These are phyloP conservation scores for Cercospora brassicicola DNA, from an alignment of 2,329 filamentous ascomycete species.

Conservation along the genomic window DNA sequence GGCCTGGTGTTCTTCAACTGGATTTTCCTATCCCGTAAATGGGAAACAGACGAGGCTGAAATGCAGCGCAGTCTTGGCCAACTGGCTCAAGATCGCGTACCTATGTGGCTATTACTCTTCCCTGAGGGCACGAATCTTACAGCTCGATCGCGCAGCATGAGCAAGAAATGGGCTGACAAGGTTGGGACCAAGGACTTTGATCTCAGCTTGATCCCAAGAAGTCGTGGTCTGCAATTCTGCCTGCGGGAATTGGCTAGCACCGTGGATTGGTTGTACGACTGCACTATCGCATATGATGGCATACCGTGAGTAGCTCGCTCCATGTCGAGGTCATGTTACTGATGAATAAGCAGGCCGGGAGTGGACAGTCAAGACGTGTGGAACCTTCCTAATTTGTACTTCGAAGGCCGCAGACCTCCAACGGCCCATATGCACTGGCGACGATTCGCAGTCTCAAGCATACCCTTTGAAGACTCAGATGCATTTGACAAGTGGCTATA, in stretches of 20 bases:
- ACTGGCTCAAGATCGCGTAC: slow-evolving; percentile 59
- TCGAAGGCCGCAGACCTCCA: slow-evolving; percentile 83
- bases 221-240: slow-evolving; percentile 78
- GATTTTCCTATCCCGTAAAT: slow-evolving; percentile 90
- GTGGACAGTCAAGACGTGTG: slow-evolving; percentile 85
- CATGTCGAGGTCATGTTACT: slow-evolving; percentile 4
- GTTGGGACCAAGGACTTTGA: slow-evolving; percentile 66
- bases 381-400: slow-evolving; percentile 79
- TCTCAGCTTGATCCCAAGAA: slow-evolving; percentile 73
- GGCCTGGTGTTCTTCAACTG: slow-evolving; percentile 87
- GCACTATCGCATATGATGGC: slow-evolving; percentile 92
- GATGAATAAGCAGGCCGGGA: slow-evolving; percentile 53
- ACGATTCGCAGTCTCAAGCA: slow-evolving; percentile 75
- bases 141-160: slow-evolving; percentile 66
- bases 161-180: slow-evolving; percentile 75
- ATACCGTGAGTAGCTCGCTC: slow-evolving; percentile 67
- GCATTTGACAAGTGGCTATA: slow-evolving; percentile 80
- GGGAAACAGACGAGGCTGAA: slow-evolving; percentile 73
- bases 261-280: slow-evolving; percentile 84
- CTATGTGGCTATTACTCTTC: slow-evolving; percentile 88
- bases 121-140: slow-evolving; percentile 85
- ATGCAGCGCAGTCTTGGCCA: slow-evolving; percentile 72
- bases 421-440: slow-evolving; percentile 98
- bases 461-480: slow-evolving; percentile 72
- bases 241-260: slow-evolving; percentile 71